These are phyloP conservation scores for Herpetomonas samuelpessoai DNA, from an alignment of 208 protist genomes.

Conservation along the genomic window DNA sequence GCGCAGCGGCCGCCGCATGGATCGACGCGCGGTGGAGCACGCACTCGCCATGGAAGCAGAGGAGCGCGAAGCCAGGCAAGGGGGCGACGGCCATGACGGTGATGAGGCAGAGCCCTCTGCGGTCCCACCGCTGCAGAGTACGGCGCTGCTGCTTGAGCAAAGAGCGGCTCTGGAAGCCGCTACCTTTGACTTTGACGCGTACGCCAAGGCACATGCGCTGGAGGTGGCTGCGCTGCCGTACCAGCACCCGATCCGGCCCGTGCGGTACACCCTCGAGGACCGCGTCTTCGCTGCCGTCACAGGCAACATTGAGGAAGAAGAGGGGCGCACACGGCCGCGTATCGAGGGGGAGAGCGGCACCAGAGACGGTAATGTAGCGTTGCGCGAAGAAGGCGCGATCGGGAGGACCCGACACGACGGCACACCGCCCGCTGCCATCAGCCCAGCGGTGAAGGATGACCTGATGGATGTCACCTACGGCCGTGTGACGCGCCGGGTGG, in stretches of 20 bases:
- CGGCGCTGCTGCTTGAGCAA: constrained; percentile 46
- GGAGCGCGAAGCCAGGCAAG: background rate
- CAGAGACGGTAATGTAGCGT: constrained; percentile 1
- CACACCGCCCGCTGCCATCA: constrained; percentile 3
- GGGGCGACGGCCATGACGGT: background rate
- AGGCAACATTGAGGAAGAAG: background rate
- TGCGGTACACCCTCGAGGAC: constrained; percentile 38
- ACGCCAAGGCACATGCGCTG: constrained; percentile 48
- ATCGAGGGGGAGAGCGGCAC: too few relatives aligned
- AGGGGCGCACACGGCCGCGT: too few relatives aligned
- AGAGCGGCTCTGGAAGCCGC: constrained; percentile 24
- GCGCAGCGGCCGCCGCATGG: constrained; percentile 61
- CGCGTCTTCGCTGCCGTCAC: constrained; percentile 42
- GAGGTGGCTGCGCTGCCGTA: constrained; percentile 65
- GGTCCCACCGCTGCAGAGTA: constrained; percentile 45
- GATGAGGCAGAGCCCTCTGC: background rate
- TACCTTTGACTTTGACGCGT: constrained; percentile 53
- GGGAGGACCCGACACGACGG: background rate
- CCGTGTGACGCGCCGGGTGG: constrained; percentile 45
- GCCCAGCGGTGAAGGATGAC: constrained; percentile 36
- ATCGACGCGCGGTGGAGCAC: constrained; percentile 41
- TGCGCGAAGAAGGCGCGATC: background rate
- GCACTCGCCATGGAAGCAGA: background rate
- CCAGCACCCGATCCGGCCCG: constrained; percentile 51
- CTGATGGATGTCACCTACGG: constrained; percentile 60